A percentile compares a stretch with the other conserved stretches of the same genome.
phyloP scores from a whole-genome alignment of 108 stramenopile genomes.

The Cylindrotheca closterium region DNA sequence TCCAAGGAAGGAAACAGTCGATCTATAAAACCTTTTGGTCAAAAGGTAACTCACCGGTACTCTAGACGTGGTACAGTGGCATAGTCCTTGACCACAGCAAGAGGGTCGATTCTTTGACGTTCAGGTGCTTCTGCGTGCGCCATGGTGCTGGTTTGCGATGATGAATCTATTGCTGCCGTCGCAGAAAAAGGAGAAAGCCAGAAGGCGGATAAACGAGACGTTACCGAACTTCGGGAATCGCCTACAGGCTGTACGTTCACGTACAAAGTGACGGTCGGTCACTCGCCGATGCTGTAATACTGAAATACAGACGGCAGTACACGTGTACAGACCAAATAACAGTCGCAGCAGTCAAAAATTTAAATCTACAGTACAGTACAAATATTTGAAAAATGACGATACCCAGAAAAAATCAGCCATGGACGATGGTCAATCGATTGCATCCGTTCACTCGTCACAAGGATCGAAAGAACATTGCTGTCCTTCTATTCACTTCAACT shows the following conservation, averaged over 20 bases:
- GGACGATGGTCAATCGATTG: no score
- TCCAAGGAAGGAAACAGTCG: not conserved
- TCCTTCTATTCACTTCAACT: no score
- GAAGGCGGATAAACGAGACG: not conserved
- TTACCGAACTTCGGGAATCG: not conserved
- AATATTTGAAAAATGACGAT: no score
- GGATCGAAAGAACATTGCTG: no score
- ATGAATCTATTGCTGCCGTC: slow-evolving; percentile 3
- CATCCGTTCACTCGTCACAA: no score
- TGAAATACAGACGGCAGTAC: no score
- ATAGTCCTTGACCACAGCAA: slow-evolving; percentile 87
- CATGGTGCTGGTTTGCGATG: no score
- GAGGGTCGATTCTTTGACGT: slow-evolving; percentile 76
- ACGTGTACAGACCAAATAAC: no score
- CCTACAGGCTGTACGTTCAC: not conserved
- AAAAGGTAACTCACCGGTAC: slow-evolving; percentile 78
- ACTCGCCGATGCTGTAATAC: not conserved
- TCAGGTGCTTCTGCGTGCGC: slow-evolving; percentile 75
- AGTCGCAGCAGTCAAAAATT: no score
- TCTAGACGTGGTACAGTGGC: slow-evolving; percentile 85
- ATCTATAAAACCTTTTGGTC: slow-evolving; percentile 1
- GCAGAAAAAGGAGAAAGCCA: not conserved
- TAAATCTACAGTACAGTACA: no score
- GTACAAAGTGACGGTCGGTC: not conserved
- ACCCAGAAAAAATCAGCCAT: no score